These are phyloP conservation scores for Solanum hybrid DNA, from an alignment of 305 asterid species.

Conservation along the genomic window DNA sequence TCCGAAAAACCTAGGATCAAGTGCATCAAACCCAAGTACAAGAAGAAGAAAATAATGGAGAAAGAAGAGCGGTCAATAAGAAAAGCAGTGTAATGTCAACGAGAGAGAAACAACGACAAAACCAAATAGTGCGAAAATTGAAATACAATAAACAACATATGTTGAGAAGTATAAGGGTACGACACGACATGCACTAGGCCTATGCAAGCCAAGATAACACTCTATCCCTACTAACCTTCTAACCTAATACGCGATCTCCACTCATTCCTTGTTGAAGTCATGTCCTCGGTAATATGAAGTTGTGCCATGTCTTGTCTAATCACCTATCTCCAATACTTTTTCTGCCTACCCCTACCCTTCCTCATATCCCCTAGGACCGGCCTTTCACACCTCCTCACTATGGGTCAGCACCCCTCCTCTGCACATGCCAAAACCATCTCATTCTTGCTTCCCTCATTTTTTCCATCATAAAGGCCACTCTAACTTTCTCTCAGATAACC, in stretches of 20 bases:
- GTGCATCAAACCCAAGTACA: neutral
- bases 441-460: neutral
- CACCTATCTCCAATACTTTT: neutral
- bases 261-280: neutral
- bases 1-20: neutral
- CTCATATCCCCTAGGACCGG: neutral
- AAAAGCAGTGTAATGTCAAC: neutral
- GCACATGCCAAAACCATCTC: neutral
- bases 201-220: neutral
- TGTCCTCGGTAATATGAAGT: neutral
- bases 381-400: neutral
- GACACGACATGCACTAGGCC: neutral
- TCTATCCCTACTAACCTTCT: neutral
- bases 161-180: neutral
- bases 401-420: neutral
- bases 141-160: neutral
- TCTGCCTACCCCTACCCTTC: neutral
- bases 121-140: neutral
- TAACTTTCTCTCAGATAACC: neutral
- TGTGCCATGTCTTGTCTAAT: neutral
- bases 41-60: neutral
- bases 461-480: neutral
- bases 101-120: neutral
- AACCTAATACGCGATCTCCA: neutral
- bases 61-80: neutral